Percentiles rank a stretch among this genome's conserved stretches.
Evolutionary conservation across 495 filamentous ascomycete genomes (phyloP).

Genomic region (Tuber umbilicatum): DNA sequence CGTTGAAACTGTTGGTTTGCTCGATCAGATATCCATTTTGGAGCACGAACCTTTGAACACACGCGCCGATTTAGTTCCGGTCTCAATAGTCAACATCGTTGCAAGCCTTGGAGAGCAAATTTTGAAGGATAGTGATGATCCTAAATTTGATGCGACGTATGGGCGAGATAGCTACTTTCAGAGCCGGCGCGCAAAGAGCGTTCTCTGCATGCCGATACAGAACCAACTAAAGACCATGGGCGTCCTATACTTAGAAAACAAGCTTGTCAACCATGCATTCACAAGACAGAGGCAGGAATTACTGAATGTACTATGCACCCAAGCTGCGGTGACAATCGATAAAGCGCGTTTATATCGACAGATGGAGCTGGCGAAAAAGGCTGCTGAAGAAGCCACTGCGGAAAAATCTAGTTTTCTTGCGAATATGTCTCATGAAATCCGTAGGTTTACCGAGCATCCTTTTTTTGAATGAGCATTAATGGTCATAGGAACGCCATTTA

Average conservation of each 20-base stretch:
- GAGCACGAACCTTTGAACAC: slow-evolving; percentile 40
- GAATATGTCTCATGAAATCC: slow-evolving; percentile 41
- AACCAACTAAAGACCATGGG: slow-evolving; percentile 42
- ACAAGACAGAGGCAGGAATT: slow-evolving; percentile 41
- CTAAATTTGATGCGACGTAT: slow-evolving; percentile 41
- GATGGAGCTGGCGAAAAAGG: slow-evolving; percentile 42
- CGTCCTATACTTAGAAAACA: slow-evolving; percentile 41
- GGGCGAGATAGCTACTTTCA: slow-evolving; percentile 40
- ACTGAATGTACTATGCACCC: slow-evolving; percentile 40
- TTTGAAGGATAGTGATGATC: slow-evolving; percentile 39
- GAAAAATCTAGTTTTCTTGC: slow-evolving; percentile 42
- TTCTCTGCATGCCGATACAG: slow-evolving; percentile 42
- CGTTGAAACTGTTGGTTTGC: slow-evolving; percentile 39
- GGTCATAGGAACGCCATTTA: slow-evolving; percentile 38
- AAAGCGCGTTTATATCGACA: slow-evolving; percentile 42
- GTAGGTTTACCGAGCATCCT: slow-evolving; percentile 11
- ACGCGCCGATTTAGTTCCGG: slow-evolving; percentile 38
- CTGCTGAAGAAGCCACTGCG: slow-evolving; percentile 40
- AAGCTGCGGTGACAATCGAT: slow-evolving; percentile 42
- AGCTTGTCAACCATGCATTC: slow-evolving; percentile 40
- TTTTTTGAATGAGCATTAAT: background rate
- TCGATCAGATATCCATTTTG: slow-evolving; percentile 40
- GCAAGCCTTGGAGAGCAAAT: slow-evolving; percentile 41
- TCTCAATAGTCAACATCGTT: slow-evolving; percentile 42
- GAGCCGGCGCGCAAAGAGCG: slow-evolving; percentile 34